A percentile compares a stretch with the other conserved stretches of the same genome.
Evolutionary conservation across 768 basidiomycete species (phyloP).

Genomic region (Krasilnikovozyma curviuscula): DNA sequence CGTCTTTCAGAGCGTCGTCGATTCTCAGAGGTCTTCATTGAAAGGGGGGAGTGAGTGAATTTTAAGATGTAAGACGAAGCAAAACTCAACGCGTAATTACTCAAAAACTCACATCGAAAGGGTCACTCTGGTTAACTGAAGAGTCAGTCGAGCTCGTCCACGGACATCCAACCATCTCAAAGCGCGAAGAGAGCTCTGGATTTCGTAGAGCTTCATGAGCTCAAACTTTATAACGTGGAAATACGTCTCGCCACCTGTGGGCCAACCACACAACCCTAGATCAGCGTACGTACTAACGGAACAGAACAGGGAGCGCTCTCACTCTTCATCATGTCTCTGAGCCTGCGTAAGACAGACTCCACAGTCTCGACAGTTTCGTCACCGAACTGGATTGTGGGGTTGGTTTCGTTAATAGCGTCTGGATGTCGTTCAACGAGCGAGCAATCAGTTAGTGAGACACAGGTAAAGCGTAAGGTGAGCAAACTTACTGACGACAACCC

Average conservation of each 20-base stretch:
- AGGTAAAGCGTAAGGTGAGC: not conserved
- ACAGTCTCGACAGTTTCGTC: constrained; percentile 62
- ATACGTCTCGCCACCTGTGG: too few species aligned
- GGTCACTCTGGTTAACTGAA: constrained; percentile 34
- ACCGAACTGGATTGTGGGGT: constrained; percentile 53
- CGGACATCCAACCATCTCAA: constrained; percentile 60
- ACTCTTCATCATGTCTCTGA: constrained; percentile 61
- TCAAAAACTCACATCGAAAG: constrained; percentile 4
- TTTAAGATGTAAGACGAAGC: not conserved
- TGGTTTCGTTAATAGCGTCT: constrained; percentile 63
- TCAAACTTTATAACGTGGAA: constrained; percentile 27
- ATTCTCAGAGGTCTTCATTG: constrained; percentile 1
- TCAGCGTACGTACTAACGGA: not conserved
- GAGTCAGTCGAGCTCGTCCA: constrained; percentile 52
- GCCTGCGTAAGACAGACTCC: constrained; percentile 45
- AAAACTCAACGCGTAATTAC: not conserved
- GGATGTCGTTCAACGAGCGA: not conserved
- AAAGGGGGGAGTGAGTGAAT: too few species aligned
- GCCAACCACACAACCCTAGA: too few species aligned
- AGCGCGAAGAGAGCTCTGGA: constrained; percentile 54
- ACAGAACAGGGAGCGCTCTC: constrained; percentile 38
- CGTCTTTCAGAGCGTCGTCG: constrained; percentile 8
- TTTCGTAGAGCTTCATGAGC: constrained; percentile 56
- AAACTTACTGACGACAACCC: constrained; percentile 47
- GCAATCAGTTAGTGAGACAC: not conserved